A percentile compares a stretch with the other conserved stretches of the same genome.
Evolutionary conservation across 2,329 filamentous ascomycete species (phyloP).

Genomic region (Lachnellula hyalina): DNA sequence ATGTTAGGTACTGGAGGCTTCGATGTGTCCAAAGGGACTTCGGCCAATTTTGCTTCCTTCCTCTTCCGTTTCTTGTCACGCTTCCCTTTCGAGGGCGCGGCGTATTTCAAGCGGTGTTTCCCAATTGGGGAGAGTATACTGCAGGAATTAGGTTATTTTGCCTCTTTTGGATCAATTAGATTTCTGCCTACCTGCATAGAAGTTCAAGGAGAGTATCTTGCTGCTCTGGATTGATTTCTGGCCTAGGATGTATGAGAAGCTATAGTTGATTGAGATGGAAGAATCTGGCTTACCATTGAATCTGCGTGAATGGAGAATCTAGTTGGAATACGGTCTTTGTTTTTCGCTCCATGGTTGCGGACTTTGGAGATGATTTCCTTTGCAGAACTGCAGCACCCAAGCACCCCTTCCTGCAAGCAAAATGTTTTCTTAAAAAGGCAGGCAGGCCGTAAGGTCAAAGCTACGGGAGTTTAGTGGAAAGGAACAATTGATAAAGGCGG

Average conservation of each 20-base stretch:
- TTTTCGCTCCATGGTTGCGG: constrained; percentile 44
- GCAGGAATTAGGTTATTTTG: constrained; percentile 3
- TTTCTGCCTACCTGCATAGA: constrained; percentile 53
- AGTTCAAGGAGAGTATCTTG: constrained; percentile 63
- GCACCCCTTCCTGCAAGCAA: background rate
- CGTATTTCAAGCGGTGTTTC: constrained; percentile 50
- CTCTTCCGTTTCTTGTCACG: constrained; percentile 49
- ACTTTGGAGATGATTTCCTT: background rate
- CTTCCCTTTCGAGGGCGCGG: constrained; percentile 56
- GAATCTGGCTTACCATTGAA: constrained; percentile 47
- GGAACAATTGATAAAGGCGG: too few relatives aligned
- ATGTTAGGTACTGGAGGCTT: constrained; percentile 46
- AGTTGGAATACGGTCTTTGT: constrained; percentile 56
- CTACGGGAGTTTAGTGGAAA: too few relatives aligned
- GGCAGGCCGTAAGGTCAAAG: too few relatives aligned
- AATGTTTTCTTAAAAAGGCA: too few relatives aligned
- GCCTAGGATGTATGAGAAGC: constrained; percentile 42
- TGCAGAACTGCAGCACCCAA: background rate
- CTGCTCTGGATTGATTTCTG: constrained; percentile 49
- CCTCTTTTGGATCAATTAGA: constrained; percentile 1
- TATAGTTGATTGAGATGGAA: background rate
- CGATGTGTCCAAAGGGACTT: constrained; percentile 11
- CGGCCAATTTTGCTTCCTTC: constrained; percentile 29
- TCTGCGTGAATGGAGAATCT: constrained; percentile 57
- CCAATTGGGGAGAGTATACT: constrained; percentile 62